Evolutionary conservation across 1,139 yeast species (phyloP).

Genomic region (Magnusiomyces suaveolens): DNA sequence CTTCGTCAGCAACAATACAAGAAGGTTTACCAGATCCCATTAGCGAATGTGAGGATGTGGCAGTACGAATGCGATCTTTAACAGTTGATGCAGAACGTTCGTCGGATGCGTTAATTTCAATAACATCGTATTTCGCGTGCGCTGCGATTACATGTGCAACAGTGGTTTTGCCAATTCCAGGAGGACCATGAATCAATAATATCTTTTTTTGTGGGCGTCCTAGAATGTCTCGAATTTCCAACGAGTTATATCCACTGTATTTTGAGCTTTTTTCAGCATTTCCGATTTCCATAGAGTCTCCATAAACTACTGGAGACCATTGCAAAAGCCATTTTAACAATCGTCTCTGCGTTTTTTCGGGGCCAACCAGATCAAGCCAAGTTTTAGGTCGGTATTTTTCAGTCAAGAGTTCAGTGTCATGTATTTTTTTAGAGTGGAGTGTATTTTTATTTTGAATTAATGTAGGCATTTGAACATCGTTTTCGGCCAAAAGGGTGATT

Average conservation of each 20-base stretch:
- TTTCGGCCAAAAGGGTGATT: not conserved
- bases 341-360: conserved; percentile 64
- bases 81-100: conserved; percentile 54
- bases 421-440: not conserved
- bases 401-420: conserved; percentile 34
- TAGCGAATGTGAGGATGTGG: conserved; percentile 53
- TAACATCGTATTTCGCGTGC: conserved; percentile 70
- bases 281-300: conserved; percentile 10
- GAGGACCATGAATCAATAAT: conserved; percentile 77
- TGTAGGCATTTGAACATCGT: not conserved
- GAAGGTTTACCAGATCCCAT: conserved; percentile 52
- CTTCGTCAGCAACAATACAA: conserved; percentile 78
- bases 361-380: conserved; percentile 70
- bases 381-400: conserved; percentile 76
- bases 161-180: conserved; percentile 93
- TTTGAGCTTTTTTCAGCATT: conserved; percentile 17
- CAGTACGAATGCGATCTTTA: conserved; percentile 54
- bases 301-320: conserved; percentile 65
- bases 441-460: no score
- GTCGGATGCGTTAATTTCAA: conserved; percentile 89
- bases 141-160: conserved; percentile 77
- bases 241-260: conserved; percentile 3
- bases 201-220: conserved; percentile 67
- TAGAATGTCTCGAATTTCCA: conserved; percentile 39
- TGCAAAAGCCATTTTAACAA: conserved; percentile 71